phyloP scores from a whole-genome alignment of 257 asterid species.

The Capsicum baccatum region DNA sequence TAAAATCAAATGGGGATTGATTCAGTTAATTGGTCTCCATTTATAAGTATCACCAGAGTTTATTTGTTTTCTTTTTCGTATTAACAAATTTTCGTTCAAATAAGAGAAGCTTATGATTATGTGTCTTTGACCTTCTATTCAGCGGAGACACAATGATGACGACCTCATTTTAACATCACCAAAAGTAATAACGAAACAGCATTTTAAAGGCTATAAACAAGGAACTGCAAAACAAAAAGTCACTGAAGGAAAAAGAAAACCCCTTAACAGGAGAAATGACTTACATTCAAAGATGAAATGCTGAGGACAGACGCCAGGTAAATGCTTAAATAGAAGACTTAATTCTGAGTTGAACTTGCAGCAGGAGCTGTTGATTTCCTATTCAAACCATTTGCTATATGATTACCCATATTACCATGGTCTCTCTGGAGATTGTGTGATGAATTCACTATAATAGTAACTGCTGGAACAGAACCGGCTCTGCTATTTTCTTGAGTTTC shows the following conservation, averaged over 20 bases:
- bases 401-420: conserved; percentile 41
- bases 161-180: conserved; percentile 1
- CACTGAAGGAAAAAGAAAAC: neutral
- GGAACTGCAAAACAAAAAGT: neutral
- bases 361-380: conserved; percentile 51
- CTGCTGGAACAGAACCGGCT: conserved; percentile 33
- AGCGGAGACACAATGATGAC: neutral
- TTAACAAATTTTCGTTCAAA: neutral
- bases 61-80: no score
- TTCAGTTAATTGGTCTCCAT: conserved; percentile 7
- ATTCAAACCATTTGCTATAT: conserved; percentile 38
- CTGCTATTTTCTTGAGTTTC: conserved; percentile 62
- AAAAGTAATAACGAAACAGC: neutral
- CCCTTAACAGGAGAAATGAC: conserved; percentile 38
- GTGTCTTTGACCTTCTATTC: neutral
- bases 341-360: conserved; percentile 52
- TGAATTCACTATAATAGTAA: conserved; percentile 43
- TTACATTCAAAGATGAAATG: conserved; percentile 75
- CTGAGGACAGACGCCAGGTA: conserved; percentile 49
- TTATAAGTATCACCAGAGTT: neutral
- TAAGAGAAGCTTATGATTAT: neutral
- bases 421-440: conserved; percentile 47
- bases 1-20: conserved; percentile 6
- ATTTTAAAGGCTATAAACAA: neutral
- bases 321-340: conserved; percentile 38